Evolutionary conservation across 176 grass and related monocot species (phyloP).

Genomic region (Ampelocalamus luodianensis): DNA sequence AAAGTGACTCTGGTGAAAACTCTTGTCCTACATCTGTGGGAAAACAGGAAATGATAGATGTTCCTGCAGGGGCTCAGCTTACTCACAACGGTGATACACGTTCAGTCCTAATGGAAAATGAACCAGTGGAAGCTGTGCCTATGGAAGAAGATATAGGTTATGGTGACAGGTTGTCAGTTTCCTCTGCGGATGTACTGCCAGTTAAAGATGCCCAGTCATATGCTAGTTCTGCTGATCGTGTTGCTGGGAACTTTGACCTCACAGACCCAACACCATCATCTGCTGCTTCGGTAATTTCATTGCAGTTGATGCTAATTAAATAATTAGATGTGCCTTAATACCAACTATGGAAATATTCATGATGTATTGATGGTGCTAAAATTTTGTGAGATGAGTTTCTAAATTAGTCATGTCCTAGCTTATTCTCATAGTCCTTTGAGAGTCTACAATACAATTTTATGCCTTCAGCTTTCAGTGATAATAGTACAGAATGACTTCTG

Average conservation of each 20-base stretch:
- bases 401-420: constrained; percentile 24
- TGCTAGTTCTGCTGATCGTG: constrained; percentile 45
- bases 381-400: constrained; percentile 14
- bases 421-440: neutral
- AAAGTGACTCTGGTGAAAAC: constrained; percentile 37
- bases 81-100: constrained; percentile 27
- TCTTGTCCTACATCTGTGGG: constrained; percentile 36
- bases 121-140: constrained; percentile 37
- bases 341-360: constrained; percentile 20
- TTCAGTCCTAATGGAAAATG: constrained; percentile 45
- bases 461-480: neutral
- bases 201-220: constrained; percentile 62
- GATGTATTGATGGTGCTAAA: constrained; percentile 31
- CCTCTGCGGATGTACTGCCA: constrained; percentile 32
- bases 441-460: neutral
- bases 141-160: constrained; percentile 46
- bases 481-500: constrained; percentile 10
- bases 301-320: constrained; percentile 19
- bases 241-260: constrained; percentile 42
- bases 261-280: constrained; percentile 42
- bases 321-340: constrained; percentile 34
- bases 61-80: constrained; percentile 26
- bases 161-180: constrained; percentile 44
- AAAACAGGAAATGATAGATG: constrained; percentile 40
- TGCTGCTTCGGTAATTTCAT: constrained; percentile 60